Conservation (phyloP, 2,329 filamentous ascomycete genomes). For the Pyricularia pennisetigena region DNA sequence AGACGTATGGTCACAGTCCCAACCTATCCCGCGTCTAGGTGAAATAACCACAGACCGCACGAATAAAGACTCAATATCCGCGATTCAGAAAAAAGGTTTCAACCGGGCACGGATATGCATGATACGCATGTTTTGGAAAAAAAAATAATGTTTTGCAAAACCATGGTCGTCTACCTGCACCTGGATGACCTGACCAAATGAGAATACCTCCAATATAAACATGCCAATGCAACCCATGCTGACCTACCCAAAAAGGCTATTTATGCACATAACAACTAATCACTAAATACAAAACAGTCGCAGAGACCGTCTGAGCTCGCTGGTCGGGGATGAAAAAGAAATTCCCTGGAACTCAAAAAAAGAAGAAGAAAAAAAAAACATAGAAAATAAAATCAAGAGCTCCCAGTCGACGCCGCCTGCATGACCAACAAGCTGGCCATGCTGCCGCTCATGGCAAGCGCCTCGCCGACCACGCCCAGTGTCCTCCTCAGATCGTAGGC, state of each 20-base stretch:
- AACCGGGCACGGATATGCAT: not conserved
- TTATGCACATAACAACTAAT: not conserved
- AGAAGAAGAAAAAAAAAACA: not conserved
- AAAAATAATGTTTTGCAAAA: too few species aligned
- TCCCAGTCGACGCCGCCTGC: conserved; percentile 36
- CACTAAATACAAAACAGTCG: not conserved
- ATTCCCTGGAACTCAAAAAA: too few species aligned
- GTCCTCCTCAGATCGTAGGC: conserved; percentile 35
- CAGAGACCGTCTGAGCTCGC: not conserved
- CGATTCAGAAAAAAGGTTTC: not conserved
- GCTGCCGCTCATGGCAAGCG: conserved; percentile 47
- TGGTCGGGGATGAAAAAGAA: not conserved
- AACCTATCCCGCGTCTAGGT: too few species aligned
- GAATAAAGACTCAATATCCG: not conserved
- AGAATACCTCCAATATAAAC: not conserved
- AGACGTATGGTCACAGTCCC: too few species aligned
- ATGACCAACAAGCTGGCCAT: conserved; percentile 61
- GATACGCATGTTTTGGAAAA: too few species aligned
- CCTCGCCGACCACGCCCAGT: conserved; percentile 50
- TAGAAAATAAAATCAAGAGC: not conserved
- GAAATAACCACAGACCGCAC: too few species aligned
- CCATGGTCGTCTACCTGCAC: not conserved
- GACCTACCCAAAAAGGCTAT: not conserved
- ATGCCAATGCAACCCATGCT: not conserved
- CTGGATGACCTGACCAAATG: not conserved